Percentiles rank a stretch among this genome's conserved stretches.
Evolutionary conservation across 2,329 filamentous ascomycete genomes (phyloP).

Genomic region (Penicillium sp.): DNA sequence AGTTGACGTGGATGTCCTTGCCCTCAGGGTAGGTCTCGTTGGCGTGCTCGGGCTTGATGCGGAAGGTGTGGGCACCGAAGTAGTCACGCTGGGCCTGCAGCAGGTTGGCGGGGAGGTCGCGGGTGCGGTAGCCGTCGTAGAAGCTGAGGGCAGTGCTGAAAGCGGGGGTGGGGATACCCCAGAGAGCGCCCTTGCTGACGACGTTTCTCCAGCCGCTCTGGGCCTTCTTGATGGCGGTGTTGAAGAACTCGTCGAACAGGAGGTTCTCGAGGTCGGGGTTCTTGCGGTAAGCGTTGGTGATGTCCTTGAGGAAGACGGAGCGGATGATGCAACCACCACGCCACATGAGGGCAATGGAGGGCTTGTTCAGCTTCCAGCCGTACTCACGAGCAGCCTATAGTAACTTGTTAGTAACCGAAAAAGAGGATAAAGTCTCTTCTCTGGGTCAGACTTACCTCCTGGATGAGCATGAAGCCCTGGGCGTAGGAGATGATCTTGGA

Average conservation of each 20-base stretch:
- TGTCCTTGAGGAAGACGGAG: conserved; percentile 99
- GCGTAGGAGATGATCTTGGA: conserved; percentile 99
- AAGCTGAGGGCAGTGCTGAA: conserved; percentile 96
- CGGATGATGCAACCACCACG: conserved; percentile 99
- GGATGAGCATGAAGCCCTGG: conserved; percentile 99
- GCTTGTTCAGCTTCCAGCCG: conserved; percentile 98
- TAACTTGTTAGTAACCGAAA: conserved; percentile 5
- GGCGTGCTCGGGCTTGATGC: conserved; percentile 70
- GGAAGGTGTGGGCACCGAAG: conserved; percentile 92
- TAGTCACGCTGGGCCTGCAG: conserved; percentile 99
- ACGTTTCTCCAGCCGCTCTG: conserved; percentile 88
- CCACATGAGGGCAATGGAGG: conserved; percentile 99
- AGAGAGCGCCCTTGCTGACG: conserved; percentile 80
- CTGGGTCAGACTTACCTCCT: conserved; percentile 72
- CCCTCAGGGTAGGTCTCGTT: conserved; percentile 71
- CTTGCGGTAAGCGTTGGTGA: conserved; percentile 90
- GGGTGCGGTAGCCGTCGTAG: conserved; percentile 97
- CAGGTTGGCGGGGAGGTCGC: conserved; percentile 94
- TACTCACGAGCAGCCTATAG: conserved; percentile 87
- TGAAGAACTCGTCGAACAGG: conserved; percentile 99
- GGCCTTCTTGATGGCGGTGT: conserved; percentile 94
- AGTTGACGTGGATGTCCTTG: conserved; percentile 97
- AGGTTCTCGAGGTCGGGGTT: conserved; percentile 95
- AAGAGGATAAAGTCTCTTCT: no score
- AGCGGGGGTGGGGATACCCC: conserved; percentile 89